Evolutionary conservation across 257 asterid species (phyloP).

Genomic region (Nicotiana benthamiana): DNA sequence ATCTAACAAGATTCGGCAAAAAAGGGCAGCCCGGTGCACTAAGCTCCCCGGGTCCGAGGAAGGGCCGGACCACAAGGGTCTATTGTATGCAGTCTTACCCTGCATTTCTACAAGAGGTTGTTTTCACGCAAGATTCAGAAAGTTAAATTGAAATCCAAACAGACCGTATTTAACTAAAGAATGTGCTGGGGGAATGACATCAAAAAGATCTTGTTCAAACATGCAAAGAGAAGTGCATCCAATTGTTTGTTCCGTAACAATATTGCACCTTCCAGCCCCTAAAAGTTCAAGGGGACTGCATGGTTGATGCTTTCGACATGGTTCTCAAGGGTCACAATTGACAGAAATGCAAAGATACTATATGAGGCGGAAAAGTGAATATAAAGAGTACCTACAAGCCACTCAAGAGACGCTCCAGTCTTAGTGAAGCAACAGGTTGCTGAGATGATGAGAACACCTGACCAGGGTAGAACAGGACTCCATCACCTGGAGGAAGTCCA

Average conservation of each 20-base stretch:
- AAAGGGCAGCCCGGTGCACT: too few species aligned
- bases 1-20: not conserved
- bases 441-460: constrained; percentile 87
- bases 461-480: constrained; percentile 92
- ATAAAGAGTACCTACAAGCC: constrained; percentile 73
- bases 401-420: constrained; percentile 89
- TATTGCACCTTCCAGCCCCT: not conserved
- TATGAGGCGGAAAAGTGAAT: not conserved
- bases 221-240: not conserved
- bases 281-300: not conserved
- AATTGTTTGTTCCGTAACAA: not conserved
- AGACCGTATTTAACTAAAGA: not conserved
- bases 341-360: not conserved
- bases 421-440: constrained; percentile 87
- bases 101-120: too few species aligned
- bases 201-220: not conserved
- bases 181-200: not conserved
- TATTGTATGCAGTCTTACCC: too few species aligned
- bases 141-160: not conserved
- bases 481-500: constrained; percentile 99
- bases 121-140: not conserved
- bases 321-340: not conserved
- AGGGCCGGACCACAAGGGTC: too few species aligned
- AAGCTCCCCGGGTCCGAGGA: too few species aligned
- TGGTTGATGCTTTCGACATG: not conserved